phyloP scores from a whole-genome alignment of 2,329 filamentous ascomycete species.

The Colletotrichum sp. region DNA sequence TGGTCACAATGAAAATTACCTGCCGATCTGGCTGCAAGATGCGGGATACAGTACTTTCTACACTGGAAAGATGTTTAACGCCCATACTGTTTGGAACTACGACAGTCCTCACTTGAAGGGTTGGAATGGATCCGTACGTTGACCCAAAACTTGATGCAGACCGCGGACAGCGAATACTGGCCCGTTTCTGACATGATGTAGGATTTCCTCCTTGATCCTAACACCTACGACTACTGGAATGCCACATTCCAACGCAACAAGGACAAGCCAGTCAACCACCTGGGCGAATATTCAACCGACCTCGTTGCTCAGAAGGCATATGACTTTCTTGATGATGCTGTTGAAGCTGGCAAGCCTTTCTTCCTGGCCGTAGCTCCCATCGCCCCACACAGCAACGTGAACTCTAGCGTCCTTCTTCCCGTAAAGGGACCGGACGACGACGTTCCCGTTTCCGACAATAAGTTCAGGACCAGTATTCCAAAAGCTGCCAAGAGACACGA shows the following conservation, averaged over 20 bases:
- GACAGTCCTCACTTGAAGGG: constrained; percentile 56
- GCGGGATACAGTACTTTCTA: constrained; percentile 59
- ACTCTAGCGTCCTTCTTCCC: constrained; percentile 47
- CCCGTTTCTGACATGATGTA: background rate
- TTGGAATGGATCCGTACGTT: constrained; percentile 54
- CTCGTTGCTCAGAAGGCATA: constrained; percentile 64
- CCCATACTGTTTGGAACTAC: constrained; percentile 54
- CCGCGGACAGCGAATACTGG: background rate
- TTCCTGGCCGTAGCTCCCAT: constrained; percentile 61
- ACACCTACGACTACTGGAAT: constrained; percentile 73
- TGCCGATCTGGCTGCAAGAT: constrained; percentile 56
- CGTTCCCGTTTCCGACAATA: constrained; percentile 61
- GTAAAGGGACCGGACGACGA: constrained; percentile 58
- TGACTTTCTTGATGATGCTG: constrained; percentile 66
- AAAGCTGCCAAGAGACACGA: constrained; percentile 58
- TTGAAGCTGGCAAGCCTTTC: constrained; percentile 57
- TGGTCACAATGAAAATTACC: constrained; percentile 54
- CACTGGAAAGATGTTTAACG: constrained; percentile 61
- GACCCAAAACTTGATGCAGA: background rate
- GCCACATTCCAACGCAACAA: constrained; percentile 66
- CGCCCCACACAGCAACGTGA: constrained; percentile 34
- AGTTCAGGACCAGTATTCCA: constrained; percentile 25
- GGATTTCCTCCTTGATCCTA: constrained; percentile 66
- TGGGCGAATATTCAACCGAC: constrained; percentile 55
- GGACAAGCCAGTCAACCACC: constrained; percentile 43